Percentiles rank a stretch among this genome's conserved stretches.
Evolutionary conservation across 2,329 filamentous ascomycete genomes (phyloP).

Genomic region (Sporothrix schenckii): DNA sequence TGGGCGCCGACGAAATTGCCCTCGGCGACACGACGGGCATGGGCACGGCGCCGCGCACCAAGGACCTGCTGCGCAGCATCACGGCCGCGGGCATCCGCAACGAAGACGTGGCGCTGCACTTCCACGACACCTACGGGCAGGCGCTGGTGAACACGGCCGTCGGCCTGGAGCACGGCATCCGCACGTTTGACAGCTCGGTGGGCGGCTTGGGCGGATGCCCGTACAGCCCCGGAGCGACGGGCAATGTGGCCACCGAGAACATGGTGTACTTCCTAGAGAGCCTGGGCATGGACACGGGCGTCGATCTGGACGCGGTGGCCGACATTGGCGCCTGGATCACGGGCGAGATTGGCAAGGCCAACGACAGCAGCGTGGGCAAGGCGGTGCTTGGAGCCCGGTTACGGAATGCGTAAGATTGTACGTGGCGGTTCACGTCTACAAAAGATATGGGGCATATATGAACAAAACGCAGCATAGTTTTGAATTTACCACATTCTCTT

Average conservation of each 20-base stretch:
- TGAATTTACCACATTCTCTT: no score
- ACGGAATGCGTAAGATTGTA: slow-evolving; percentile 30
- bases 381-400: slow-evolving; percentile 59
- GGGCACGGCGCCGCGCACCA: slow-evolving; percentile 75
- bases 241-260: slow-evolving; percentile 84
- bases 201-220: slow-evolving; percentile 83
- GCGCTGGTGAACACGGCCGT: slow-evolving; percentile 81
- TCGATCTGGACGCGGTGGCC: slow-evolving; percentile 67
- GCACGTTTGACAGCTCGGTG: slow-evolving; percentile 78
- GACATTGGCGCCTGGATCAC: slow-evolving; percentile 75
- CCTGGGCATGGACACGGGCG: slow-evolving; percentile 72
- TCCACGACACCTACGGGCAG: slow-evolving; percentile 87
- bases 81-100: slow-evolving; percentile 67
- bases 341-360: slow-evolving; percentile 61
- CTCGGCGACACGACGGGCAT: slow-evolving; percentile 90
- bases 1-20: slow-evolving; percentile 88
- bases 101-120: slow-evolving; percentile 77
- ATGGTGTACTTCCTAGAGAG: slow-evolving; percentile 77
- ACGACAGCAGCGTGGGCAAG: slow-evolving; percentile 66
- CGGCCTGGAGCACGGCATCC: slow-evolving; percentile 73
- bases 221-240: slow-evolving; percentile 81
- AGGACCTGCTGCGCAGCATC: slow-evolving; percentile 66
- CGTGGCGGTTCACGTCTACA: no score
- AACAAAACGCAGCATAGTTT: not conserved
- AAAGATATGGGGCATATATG: no score